Evolutionary conservation across 2,329 filamentous ascomycete species (phyloP).

Genomic region (Trichophyton simii): DNA sequence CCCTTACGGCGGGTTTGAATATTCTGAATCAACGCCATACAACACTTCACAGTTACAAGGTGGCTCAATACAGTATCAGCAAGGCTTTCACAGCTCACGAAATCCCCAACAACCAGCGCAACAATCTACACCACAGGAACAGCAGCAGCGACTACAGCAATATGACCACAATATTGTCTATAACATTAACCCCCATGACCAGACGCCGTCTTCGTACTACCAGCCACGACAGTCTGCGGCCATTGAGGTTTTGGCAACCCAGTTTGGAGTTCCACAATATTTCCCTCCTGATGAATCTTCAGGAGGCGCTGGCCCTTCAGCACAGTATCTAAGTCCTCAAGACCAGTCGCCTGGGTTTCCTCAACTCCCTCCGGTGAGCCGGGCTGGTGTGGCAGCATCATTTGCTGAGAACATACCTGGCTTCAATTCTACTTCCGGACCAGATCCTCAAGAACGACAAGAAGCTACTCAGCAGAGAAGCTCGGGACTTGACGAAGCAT

Average conservation of each 20-base stretch:
- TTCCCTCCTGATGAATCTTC: slow-evolving; percentile 54
- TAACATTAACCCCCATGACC: slow-evolving; percentile 54
- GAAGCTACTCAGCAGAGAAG: slow-evolving; percentile 28
- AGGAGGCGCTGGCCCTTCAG: slow-evolving; percentile 48
- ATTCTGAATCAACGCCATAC: slow-evolving; percentile 43
- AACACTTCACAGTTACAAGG: slow-evolving; percentile 41
- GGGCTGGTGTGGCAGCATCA: slow-evolving; percentile 38
- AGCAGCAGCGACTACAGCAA: slow-evolving; percentile 36
- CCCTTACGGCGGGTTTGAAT: slow-evolving; percentile 40
- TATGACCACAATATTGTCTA: slow-evolving; percentile 64
- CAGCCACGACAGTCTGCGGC: slow-evolving; percentile 61
- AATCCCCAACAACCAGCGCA: slow-evolving; percentile 19
- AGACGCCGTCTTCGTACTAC: slow-evolving; percentile 58
- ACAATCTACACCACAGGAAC: slow-evolving; percentile 38
- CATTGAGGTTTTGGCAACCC: slow-evolving; percentile 61
- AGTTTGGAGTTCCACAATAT: slow-evolving; percentile 61
- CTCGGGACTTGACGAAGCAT: slow-evolving; percentile 52
- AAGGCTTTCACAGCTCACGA: slow-evolving; percentile 45
- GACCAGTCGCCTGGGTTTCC: slow-evolving; percentile 45
- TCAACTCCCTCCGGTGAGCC: slow-evolving; percentile 47
- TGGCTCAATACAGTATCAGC: slow-evolving; percentile 51
- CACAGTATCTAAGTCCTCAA: slow-evolving; percentile 54
- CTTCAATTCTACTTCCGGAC: slow-evolving; percentile 30
- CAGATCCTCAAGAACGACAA: slow-evolving; percentile 22
- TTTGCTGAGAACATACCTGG: slow-evolving; percentile 44